These are phyloP conservation scores for Isochrysis galbana DNA, from an alignment of 78 protist genomes.

Conservation along the genomic window DNA sequence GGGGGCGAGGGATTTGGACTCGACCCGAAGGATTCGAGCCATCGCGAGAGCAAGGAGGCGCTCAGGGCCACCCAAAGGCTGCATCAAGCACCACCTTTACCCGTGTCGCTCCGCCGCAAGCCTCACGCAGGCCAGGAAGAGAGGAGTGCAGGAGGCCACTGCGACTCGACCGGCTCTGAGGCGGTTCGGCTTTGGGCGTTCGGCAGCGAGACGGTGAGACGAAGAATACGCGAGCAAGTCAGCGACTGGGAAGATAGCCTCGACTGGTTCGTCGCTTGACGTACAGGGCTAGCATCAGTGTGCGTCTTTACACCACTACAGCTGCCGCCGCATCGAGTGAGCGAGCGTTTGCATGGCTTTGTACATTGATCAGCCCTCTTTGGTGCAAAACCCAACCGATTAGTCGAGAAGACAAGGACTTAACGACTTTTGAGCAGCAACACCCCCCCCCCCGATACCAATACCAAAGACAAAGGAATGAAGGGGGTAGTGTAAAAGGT, in stretches of 20 bases:
- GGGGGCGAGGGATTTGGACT: neutral
- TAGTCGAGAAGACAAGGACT: no score
- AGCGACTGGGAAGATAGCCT: neutral
- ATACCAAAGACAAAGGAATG: no score
- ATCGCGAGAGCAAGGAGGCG: neutral
- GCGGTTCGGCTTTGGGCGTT: constrained; percentile 11
- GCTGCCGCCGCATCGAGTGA: no score
- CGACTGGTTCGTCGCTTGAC: constrained; percentile 38
- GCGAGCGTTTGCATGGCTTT: no score
- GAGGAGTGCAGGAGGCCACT: neutral
- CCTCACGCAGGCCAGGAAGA: neutral
- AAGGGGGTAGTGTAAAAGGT: no score
- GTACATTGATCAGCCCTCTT: no score
- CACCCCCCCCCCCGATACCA: no score
- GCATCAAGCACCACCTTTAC: no score
- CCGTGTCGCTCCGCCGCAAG: neutral
- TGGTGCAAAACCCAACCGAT: no score
- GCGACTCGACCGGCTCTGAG: neutral
- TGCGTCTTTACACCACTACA: no score
- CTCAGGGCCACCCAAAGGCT: neutral
- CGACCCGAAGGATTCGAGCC: neutral
- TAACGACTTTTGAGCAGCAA: no score
- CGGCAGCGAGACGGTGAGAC: neutral
- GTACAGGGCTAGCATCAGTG: no score
- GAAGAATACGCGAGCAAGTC: neutral